Percentiles rank a stretch among this genome's conserved stretches.
Conservation (phyloP, 176 grass and related monocot species). For the Zea mays region DNA sequence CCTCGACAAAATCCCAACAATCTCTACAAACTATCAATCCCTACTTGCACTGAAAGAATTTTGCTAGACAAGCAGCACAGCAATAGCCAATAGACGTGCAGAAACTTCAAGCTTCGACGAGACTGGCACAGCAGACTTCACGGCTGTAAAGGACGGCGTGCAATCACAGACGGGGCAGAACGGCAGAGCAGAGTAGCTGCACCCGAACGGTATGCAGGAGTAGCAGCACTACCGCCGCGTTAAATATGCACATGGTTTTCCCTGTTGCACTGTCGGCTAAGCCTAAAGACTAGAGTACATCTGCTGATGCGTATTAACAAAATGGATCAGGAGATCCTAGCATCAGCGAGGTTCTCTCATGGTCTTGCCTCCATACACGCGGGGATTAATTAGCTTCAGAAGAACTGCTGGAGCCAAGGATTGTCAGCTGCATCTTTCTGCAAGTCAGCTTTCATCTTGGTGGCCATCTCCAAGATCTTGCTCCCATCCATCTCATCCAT, state of each 20-base stretch:
- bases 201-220: neutral
- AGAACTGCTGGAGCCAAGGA: conserved; percentile 93
- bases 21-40: neutral
- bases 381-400: conserved; percentile 38
- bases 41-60: neutral
- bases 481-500: conserved; percentile 62
- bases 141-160: neutral
- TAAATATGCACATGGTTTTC: conserved; percentile 14
- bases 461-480: conserved; percentile 45
- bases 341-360: neutral
- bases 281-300: neutral
- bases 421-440: conserved; percentile 63
- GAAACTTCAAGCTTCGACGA: neutral
- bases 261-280: neutral
- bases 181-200: neutral
- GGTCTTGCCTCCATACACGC: neutral
- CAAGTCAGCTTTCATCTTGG: conserved; percentile 59
- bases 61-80: neutral
- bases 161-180: neutral
- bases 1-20: neutral
- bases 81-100: neutral
- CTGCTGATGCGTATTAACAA: conserved; percentile 27
- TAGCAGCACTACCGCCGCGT: neutral
- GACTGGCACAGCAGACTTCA: neutral
- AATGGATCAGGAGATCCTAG: conserved; percentile 40